These are phyloP conservation scores for Lyophyllum decastes DNA, from an alignment of 768 basidiomycete species.

Conservation along the genomic window DNA sequence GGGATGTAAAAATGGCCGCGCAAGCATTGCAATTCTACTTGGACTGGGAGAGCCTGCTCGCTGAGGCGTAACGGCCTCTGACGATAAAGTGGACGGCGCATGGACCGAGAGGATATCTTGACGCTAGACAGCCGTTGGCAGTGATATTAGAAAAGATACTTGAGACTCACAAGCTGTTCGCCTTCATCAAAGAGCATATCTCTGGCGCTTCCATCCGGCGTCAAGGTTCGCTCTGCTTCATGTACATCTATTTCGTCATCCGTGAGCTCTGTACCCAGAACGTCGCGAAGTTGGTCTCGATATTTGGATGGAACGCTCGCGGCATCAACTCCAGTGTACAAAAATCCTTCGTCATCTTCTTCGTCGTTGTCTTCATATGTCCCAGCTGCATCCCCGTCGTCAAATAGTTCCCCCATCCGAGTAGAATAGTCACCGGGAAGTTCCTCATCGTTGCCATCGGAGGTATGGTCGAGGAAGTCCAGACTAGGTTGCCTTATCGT, in stretches of 20 bases:
- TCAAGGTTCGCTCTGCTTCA: constrained; percentile 48
- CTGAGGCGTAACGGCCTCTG: constrained; percentile 39
- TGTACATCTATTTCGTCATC: constrained; percentile 42
- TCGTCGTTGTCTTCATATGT: constrained; percentile 37
- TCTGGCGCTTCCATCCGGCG: constrained; percentile 35
- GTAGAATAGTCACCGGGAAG: constrained; percentile 61
- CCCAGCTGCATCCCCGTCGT: constrained; percentile 36
- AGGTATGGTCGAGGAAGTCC: constrained; percentile 43
- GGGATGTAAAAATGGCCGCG: constrained; percentile 68
- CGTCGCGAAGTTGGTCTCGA: constrained; percentile 67
- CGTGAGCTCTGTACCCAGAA: constrained; percentile 65
- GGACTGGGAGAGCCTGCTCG: constrained; percentile 36
- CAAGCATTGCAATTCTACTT: constrained; percentile 37
- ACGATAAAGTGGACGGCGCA: constrained; percentile 39
- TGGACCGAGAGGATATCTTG: constrained; percentile 36
- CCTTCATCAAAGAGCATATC: constrained; percentile 21
- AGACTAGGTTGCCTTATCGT: constrained; percentile 23
- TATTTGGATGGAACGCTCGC: constrained; percentile 53
- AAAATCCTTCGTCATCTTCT: constrained; percentile 62
- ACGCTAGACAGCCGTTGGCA: constrained; percentile 25
- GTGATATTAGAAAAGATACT: not conserved
- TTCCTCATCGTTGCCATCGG: constrained; percentile 37
- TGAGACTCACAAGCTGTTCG: constrained; percentile 29
- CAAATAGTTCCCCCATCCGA: constrained; percentile 69
- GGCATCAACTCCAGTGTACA: constrained; percentile 75